Percentiles rank a stretch among this genome's conserved stretches.
phyloP scores from a whole-genome alignment of 2,329 filamentous ascomycete species.

The Aspergillus fischeri region DNA sequence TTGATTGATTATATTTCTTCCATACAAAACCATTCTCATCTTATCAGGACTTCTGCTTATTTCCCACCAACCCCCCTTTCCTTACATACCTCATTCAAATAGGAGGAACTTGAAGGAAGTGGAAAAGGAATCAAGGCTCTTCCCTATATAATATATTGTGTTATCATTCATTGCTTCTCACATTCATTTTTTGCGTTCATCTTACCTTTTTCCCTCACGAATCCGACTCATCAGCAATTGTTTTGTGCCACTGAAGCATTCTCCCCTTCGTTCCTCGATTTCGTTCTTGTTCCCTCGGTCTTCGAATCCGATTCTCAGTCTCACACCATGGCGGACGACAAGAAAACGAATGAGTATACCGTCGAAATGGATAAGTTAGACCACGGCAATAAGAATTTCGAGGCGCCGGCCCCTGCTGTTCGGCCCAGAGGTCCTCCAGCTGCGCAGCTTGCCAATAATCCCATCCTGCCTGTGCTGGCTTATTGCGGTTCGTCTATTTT shows the following conservation, averaged over 20 bases:
- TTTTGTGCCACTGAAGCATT: background rate
- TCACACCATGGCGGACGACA: slow-evolving; percentile 74
- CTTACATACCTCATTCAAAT: background rate
- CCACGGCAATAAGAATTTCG: slow-evolving; percentile 47
- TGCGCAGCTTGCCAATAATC: slow-evolving; percentile 65
- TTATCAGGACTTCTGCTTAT: background rate
- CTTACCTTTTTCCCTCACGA: background rate
- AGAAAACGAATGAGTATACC: slow-evolving; percentile 74
- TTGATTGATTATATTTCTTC: background rate
- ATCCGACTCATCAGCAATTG: background rate
- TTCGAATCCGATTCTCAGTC: background rate
- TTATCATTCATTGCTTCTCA: background rate
- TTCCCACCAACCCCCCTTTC: background rate
- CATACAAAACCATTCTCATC: background rate
- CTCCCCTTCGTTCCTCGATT: slow-evolving; percentile 1
- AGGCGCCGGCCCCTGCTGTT: slow-evolving; percentile 37
- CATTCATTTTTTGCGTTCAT: background rate
- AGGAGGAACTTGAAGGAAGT: background rate
- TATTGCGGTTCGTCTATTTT: slow-evolving; percentile 97
- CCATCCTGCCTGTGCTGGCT: slow-evolving; percentile 72
- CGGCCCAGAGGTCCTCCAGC: slow-evolving; percentile 33
- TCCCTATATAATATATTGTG: background rate
- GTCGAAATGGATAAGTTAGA: slow-evolving; percentile 64
- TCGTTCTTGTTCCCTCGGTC: background rate
- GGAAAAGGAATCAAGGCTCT: background rate